These are phyloP conservation scores for Casuarina glauca DNA, from an alignment of 306 rosid species.

Conservation along the genomic window DNA sequence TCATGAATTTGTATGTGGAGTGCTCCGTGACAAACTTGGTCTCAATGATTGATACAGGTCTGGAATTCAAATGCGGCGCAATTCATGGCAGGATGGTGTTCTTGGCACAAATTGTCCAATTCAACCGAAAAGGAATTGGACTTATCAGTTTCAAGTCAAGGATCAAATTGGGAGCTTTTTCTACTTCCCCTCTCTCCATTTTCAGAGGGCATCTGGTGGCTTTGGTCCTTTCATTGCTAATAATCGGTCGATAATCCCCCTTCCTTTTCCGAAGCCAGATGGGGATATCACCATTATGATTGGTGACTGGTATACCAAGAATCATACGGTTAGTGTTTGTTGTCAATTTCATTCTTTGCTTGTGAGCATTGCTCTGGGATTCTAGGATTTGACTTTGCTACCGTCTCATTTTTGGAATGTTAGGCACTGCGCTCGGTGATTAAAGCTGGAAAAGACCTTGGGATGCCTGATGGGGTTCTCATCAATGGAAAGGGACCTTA, in stretches of 20 bases:
- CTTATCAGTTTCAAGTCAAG: conserved; percentile 86
- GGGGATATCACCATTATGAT: conserved; percentile 66
- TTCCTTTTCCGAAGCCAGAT: conserved; percentile 75
- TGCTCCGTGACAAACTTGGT: conserved; percentile 10
- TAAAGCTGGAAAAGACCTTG: conserved; percentile 67
- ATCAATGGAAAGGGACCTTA: conserved; percentile 95
- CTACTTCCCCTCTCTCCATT: conserved; percentile 73
- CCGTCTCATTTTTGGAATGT: conserved; percentile 1
- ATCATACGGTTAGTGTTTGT: conserved; percentile 59
- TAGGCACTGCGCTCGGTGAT: conserved; percentile 66
- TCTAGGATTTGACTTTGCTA: background rate
- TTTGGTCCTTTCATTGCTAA: conserved; percentile 72
- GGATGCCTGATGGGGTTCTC: conserved; percentile 91
- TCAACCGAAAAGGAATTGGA: conserved; percentile 90
- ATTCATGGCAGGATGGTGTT: conserved; percentile 91
- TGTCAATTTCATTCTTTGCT: background rate
- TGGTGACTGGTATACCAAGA: conserved; percentile 80
- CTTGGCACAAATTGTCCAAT: conserved; percentile 90
- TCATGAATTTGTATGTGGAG: background rate
- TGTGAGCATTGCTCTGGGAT: conserved; percentile 13
- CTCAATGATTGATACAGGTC: conserved; percentile 52
- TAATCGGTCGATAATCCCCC: conserved; percentile 50
- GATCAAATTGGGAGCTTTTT: conserved; percentile 96
- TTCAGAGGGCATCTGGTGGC: conserved; percentile 93
- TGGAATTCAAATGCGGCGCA: conserved; percentile 78